phyloP scores from a whole-genome alignment of 176 grass and related monocot genomes.

The Triticum turgidum region DNA sequence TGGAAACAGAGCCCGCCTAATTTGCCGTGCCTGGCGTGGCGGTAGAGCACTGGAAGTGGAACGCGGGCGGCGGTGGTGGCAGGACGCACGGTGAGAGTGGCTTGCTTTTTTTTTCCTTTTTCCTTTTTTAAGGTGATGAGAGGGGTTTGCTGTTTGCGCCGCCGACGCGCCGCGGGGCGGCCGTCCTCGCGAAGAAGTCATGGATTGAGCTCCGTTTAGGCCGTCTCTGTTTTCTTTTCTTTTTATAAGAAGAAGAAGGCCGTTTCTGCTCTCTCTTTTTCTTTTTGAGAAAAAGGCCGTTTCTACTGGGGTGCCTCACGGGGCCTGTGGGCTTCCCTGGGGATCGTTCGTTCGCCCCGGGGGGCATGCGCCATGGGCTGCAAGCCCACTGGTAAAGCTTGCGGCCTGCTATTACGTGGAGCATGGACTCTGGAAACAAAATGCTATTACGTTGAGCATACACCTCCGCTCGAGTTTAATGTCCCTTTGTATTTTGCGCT shows the following conservation, averaged over 20 bases:
- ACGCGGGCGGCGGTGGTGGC: neutral
- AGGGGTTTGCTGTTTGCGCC: too few species aligned
- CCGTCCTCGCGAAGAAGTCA: neutral
- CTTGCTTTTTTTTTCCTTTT: too few species aligned
- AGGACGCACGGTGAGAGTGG: too few species aligned
- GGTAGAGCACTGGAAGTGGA: neutral
- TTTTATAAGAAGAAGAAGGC: too few species aligned
- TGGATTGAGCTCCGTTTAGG: neutral
- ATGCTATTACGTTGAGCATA: too few species aligned
- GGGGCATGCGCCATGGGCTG: neutral
- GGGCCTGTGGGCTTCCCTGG: neutral
- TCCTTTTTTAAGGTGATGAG: too few species aligned
- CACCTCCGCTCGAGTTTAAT: too few species aligned
- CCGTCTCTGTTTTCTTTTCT: neutral
- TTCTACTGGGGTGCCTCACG: too few species aligned
- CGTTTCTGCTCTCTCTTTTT: too few species aligned
- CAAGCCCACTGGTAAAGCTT: neutral
- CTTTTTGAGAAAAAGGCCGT: too few species aligned
- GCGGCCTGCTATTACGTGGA: neutral
- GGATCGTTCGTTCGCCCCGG: neutral
- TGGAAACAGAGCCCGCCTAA: neutral
- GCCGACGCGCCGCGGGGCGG: neutral
- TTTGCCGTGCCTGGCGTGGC: neutral
- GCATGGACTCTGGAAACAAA: too few species aligned
- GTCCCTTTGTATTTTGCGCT: too few species aligned